Evolutionary conservation across 441 rosid genomes (phyloP), one percentile per base, ranked within the genome.

Genomic region (Arabidopsis hybrid): DNA sequence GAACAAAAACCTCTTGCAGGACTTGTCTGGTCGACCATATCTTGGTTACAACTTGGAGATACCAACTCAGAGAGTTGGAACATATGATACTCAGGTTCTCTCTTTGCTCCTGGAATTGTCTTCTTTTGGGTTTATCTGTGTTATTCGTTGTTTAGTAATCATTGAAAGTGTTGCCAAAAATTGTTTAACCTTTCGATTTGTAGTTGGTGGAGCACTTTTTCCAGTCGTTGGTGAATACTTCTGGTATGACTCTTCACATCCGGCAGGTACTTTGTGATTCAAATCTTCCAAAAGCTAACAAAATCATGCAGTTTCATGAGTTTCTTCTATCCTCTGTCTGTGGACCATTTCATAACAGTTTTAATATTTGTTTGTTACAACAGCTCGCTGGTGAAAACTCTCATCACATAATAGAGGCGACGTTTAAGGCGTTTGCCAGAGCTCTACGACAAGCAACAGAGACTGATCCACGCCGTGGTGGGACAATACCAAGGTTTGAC

Each of bases 321-420:
- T 38, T 55, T 62, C 61, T 47, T 38, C 2, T 39, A 8, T 43
- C 5, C 73, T 56, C 50, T 45, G 14, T 38, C 32, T 60, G 47
- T 8, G 21, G 11, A 52, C 8, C 17, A 17, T 53, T 59, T 31
- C n/a, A 12, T 39, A 39, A 46, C 5, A 10, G 32, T 49, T 56
- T 50, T 12, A 31, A 43, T 43, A 13, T 17, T 67, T 42, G 82
- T 34, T 64, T 82, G 78, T 43, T 72, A 46, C 31, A 34, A 63
- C 86, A 95, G 98, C 93, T 91, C 80, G 94, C 94, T 52, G 98
- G 97, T 52, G 86, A 67, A 76, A 93, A 93, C 80, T 91, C 98
- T 53, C 99, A 95, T 80, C 99, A 93, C 74, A 93, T 93, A 50
- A 88, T 90, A 50, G 98, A 93, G 86, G 99, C 99, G 68, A 93